Base-by-base conservation (phyloP, 2,329 filamentous ascomycete genomes). In the Colletotrichum sp. region DNA sequence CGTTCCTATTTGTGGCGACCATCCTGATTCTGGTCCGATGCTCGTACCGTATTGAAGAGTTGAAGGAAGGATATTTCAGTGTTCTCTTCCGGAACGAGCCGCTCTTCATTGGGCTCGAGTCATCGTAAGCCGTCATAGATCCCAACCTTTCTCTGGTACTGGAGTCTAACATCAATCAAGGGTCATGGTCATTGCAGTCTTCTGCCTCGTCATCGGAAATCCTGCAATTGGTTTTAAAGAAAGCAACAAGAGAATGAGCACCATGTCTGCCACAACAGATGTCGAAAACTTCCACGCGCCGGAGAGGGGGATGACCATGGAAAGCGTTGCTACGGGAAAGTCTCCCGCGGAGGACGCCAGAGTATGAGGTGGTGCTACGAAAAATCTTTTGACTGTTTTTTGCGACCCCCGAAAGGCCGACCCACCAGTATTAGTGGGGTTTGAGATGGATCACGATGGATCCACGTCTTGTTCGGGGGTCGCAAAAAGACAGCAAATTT, bases 31-130 rank as follows among this genome's bases (percentile, higher is more conserved):
- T 92, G 67, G 86, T 90, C 8, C 85, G 92, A 22, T 91, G 88
- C 67, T 87, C 89, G 27, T 93, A 91, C 79, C 88, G 92, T 62
- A 90, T 92, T 32, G 88, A 88, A 0, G 92, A 93, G 84, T 81
- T 93, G 73, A 87, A 87, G 62, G 85, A 90, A 32, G 91, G 91
- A 4, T 93, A 90, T 83, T 80, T 78, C 9, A 90, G 89, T 1
- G 80, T 84, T 15, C 80, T 92, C 72, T 89, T 91, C 63, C 81
- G 81, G 55, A 81, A 88, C 36, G 82, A 89, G 77, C 80, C 80
- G 0, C 78, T 86, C 3, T 89, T 89, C 72, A 87, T 89, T 64
- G 84, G 77, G 0, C 78, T 89, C 2, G 88, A 89, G 79, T 86
- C 85, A 61, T 77, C 77, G 80, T 82, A 52, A 74, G 81, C 81